Conservation (phyloP, 1,139 yeast genomes). For the Yamadazyma conglobata region DNA sequence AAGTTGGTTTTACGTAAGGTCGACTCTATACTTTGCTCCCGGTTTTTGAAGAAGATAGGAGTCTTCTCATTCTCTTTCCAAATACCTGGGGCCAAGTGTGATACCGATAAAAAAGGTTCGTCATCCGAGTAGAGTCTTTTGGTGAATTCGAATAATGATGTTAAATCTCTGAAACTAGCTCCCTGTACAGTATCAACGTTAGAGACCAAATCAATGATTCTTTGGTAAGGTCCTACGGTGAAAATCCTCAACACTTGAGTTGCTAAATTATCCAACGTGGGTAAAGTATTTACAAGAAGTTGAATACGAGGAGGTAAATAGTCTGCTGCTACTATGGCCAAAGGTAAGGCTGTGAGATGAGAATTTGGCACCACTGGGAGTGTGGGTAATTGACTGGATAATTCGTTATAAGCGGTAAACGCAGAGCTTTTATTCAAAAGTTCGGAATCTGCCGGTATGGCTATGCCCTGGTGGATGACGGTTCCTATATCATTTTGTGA, state of each 20-base stretch:
- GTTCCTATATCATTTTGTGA: conserved; percentile 5
- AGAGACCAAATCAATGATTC: conserved; percentile 67
- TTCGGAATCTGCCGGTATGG: conserved; percentile 42
- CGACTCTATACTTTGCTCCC: conserved; percentile 64
- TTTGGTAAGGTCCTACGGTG: conserved; percentile 70
- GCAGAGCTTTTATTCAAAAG: conserved; percentile 41
- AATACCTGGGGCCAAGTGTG: conserved; percentile 59
- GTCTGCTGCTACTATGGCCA: conserved; percentile 54
- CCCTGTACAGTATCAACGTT: conserved; percentile 72
- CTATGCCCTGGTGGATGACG: conserved; percentile 20
- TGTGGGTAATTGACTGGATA: conserved; percentile 38
- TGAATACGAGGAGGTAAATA: conserved; percentile 59
- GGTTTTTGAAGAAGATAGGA: conserved; percentile 53
- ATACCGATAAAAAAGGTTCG: conserved; percentile 64
- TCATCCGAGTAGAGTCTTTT: conserved; percentile 61
- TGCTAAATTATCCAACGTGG: conserved; percentile 71
- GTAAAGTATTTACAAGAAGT: conserved; percentile 60
- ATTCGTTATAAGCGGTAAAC: conserved; percentile 41
- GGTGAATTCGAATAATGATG: conserved; percentile 73
- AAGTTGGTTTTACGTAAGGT: conserved; percentile 80
- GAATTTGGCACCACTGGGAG: conserved; percentile 44
- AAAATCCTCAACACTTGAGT: conserved; percentile 68
- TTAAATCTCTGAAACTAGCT: conserved; percentile 67
- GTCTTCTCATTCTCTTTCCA: conserved; percentile 64
- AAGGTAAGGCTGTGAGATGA: conserved; percentile 56